These are phyloP conservation scores for Trypanosoma grayi DNA, from an alignment of 208 protist genomes.

Conservation along the genomic window DNA sequence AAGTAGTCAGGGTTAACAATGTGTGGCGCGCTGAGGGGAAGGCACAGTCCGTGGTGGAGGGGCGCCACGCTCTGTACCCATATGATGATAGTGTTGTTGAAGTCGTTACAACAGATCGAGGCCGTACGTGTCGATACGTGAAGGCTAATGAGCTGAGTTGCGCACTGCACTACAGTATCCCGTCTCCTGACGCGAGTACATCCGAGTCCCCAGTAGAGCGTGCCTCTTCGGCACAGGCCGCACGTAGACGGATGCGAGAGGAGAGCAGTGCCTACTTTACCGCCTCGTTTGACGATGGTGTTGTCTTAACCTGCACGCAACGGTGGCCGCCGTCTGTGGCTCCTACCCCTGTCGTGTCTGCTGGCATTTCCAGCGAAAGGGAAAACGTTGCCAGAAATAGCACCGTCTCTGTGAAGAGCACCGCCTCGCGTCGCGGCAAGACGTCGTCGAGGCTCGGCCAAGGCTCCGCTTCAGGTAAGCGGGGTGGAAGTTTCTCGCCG, in stretches of 20 bases:
- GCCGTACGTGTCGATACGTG: conserved; percentile 70
- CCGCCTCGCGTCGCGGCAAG: neutral
- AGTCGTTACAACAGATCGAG: conserved; percentile 51
- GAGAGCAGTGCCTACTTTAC: conserved; percentile 35
- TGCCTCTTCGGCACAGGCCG: neutral
- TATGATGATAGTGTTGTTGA: conserved; percentile 65
- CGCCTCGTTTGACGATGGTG: conserved; percentile 70
- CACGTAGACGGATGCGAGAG: conserved; percentile 4
- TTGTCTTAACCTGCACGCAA: conserved; percentile 54
- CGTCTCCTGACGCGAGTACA: conserved; percentile 9
- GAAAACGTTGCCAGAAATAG: neutral
- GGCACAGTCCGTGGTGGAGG: conserved; percentile 32
- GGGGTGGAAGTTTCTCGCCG: neutral
- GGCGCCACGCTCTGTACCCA: conserved; percentile 45
- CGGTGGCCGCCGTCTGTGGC: neutral
- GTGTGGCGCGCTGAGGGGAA: conserved; percentile 11
- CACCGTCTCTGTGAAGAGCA: neutral
- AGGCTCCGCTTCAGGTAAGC: neutral
- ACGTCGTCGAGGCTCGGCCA: neutral
- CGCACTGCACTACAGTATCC: conserved; percentile 55
- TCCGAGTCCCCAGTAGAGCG: neutral
- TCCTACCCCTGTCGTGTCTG: neutral
- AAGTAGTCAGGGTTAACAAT: neutral
- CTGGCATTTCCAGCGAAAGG: neutral
- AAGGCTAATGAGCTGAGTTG: conserved; percentile 59